Evolutionary conservation across 495 filamentous ascomycete genomes (phyloP).

Genomic region (Hypoxylon subgilvum): DNA sequence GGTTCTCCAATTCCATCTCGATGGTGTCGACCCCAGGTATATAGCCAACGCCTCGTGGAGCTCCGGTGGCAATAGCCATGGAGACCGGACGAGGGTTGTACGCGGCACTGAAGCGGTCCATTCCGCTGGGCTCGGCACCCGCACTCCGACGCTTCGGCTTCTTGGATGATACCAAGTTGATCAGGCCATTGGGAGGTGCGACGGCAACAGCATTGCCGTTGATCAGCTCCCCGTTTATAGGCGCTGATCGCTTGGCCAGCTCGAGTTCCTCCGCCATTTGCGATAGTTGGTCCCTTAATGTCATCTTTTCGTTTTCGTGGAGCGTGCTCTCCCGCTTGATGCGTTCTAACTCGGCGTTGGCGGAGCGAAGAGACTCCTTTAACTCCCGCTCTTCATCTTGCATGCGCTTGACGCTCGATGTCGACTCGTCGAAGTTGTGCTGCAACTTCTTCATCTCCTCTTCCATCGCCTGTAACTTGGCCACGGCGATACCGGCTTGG

Average conservation of each 20-base stretch:
- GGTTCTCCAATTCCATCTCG: conserved; percentile 88
- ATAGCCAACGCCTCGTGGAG: conserved; percentile 68
- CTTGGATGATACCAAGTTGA: conserved; percentile 96
- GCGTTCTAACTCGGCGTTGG: conserved; percentile 77
- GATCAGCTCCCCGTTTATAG: conserved; percentile 70
- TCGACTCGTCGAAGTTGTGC: conserved; percentile 81
- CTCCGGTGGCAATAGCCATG: conserved; percentile 74
- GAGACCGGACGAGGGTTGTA: conserved; percentile 96
- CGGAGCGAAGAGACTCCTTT: conserved; percentile 74
- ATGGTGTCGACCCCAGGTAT: conserved; percentile 83
- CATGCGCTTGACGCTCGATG: conserved; percentile 85
- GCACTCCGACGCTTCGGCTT: conserved; percentile 95
- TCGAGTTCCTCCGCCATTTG: conserved; percentile 95
- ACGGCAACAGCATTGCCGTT: conserved; percentile 65
- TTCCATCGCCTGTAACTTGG: conserved; percentile 85
- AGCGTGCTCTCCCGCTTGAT: conserved; percentile 71
- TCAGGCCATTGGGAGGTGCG: conserved; percentile 73
- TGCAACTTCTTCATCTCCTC: conserved; percentile 94
- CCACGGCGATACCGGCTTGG: conserved; percentile 93
- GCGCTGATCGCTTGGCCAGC: conserved; percentile 70
- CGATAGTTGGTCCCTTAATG: conserved; percentile 81
- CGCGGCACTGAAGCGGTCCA: conserved; percentile 84
- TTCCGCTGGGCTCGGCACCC: conserved; percentile 81
- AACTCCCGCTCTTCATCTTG: conserved; percentile 88
- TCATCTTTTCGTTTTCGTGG: conserved; percentile 81